Evolutionary conservation across 2,329 filamentous ascomycete genomes (phyloP).

Genomic region (Leptographium galeiforme): DNA sequence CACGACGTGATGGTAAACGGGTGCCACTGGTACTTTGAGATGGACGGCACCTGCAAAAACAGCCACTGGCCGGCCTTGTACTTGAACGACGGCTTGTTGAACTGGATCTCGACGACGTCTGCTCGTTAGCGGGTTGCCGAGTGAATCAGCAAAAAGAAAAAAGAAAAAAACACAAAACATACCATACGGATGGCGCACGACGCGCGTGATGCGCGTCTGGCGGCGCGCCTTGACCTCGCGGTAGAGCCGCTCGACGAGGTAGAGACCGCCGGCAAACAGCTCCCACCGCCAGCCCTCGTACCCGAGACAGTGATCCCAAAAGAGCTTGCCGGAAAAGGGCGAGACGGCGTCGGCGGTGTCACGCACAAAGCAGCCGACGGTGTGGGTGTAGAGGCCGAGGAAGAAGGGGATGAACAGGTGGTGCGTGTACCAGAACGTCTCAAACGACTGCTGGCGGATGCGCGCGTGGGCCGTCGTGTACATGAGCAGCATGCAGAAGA

Average conservation of each 20-base stretch:
- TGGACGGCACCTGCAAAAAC: slow-evolving; percentile 82
- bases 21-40: slow-evolving; percentile 90
- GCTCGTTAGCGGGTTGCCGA: neutral
- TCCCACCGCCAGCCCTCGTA: slow-evolving; percentile 98
- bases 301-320: slow-evolving; percentile 88
- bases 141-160: too few species aligned
- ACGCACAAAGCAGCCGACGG: slow-evolving; percentile 90
- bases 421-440: slow-evolving; percentile 99
- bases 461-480: slow-evolving; percentile 90
- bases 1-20: slow-evolving; percentile 98
- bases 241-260: slow-evolving; percentile 78
- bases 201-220: slow-evolving; percentile 79
- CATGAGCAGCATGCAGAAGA: slow-evolving; percentile 97
- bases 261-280: slow-evolving; percentile 70
- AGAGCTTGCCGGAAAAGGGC: slow-evolving; percentile 67
- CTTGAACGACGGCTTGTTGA: slow-evolving; percentile 87
- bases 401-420: slow-evolving; percentile 97
- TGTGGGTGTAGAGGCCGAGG: slow-evolving; percentile 88
- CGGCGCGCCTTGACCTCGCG: slow-evolving; percentile 77
- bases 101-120: slow-evolving; percentile 96
- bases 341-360: slow-evolving; percentile 60
- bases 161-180: too few species aligned
- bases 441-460: slow-evolving; percentile 92
- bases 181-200: slow-evolving; percentile 92
- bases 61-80: slow-evolving; percentile 99